A percentile compares a stretch with the other conserved stretches of the same genome.
Conservation (phyloP, 1,284 basidiomycete genomes). For the Wolfiporia cocos region DNA sequence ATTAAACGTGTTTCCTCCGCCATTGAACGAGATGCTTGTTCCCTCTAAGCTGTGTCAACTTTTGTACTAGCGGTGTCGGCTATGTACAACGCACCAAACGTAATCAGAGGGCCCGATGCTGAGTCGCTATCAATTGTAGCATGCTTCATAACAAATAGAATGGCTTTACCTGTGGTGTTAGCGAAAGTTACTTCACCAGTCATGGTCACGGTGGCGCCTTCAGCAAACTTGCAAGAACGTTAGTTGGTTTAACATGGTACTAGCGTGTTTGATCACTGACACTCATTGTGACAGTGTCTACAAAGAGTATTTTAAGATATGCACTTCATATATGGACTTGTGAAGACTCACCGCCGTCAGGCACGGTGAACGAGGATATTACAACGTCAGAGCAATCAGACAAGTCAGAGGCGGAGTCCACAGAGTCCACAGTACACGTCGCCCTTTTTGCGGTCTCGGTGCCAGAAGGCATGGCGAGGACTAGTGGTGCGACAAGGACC, state of each 20-base stretch:
- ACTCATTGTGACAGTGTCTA: slow-evolving; percentile 6
- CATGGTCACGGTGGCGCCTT: slow-evolving; percentile 6
- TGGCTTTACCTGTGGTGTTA: slow-evolving; percentile 1
- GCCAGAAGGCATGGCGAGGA: not conserved
- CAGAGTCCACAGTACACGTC: slow-evolving; percentile 4
- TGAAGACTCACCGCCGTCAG: slow-evolving; percentile 2
- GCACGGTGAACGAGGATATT: slow-evolving; percentile 3
- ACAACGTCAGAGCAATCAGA: slow-evolving; percentile 4
- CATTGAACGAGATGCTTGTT: slow-evolving; percentile 4
- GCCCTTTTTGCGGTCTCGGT: slow-evolving; percentile 2
- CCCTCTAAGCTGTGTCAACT: slow-evolving; percentile 2
- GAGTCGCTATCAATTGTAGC: not conserved
- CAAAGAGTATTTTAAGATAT: not conserved
- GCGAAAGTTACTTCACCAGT: slow-evolving; percentile 7
- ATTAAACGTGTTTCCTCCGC: slow-evolving; percentile 4
- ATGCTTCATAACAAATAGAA: not conserved
- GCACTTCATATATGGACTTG: not conserved
- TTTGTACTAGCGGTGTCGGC: not conserved
- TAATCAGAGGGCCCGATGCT: slow-evolving; percentile 5
- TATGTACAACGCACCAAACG: slow-evolving; percentile 3
- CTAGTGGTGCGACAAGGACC: not conserved
- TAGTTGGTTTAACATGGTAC: no score
- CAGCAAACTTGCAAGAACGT: not conserved
- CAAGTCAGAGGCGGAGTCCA: slow-evolving; percentile 1
- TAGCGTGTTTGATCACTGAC: not conserved